A percentile compares a stretch with the other conserved stretches of the same genome.
phyloP scores from a whole-genome alignment of 2,329 filamentous ascomycete species.

The Rutstroemia sp. region DNA sequence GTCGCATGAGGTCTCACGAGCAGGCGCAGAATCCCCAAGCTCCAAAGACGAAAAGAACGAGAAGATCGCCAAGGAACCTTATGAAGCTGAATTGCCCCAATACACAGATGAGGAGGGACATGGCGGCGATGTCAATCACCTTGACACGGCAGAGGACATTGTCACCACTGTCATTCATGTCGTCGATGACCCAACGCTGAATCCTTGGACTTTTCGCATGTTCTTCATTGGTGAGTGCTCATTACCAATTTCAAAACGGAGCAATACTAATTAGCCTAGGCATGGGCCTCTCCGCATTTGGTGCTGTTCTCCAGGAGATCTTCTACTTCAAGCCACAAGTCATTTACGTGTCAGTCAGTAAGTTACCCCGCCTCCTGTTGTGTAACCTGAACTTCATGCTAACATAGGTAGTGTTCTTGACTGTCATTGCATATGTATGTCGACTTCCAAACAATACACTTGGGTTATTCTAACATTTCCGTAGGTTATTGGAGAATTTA shows the following conservation, averaged over 20 bases:
- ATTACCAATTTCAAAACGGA: not conserved
- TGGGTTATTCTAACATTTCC: slow-evolving; percentile 26
- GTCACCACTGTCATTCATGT: slow-evolving; percentile 11
- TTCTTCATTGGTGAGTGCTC: slow-evolving; percentile 30
- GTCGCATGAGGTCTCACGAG: not conserved
- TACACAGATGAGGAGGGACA: slow-evolving; percentile 1
- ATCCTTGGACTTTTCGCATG: slow-evolving; percentile 33
- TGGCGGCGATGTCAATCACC: slow-evolving; percentile 2
- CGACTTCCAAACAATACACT: too few relatives aligned
- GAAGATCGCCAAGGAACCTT: not conserved
- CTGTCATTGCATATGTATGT: slow-evolving; percentile 36
- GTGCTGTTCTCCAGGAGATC: slow-evolving; percentile 36
- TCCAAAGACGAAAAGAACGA: not conserved
- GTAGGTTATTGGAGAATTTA: slow-evolving; percentile 31
- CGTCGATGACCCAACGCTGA: slow-evolving; percentile 18
- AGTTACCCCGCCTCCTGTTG: not conserved
- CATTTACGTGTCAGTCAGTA: slow-evolving; percentile 34
- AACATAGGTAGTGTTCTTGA: slow-evolving; percentile 32
- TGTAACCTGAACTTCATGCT: not conserved
- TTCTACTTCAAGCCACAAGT: slow-evolving; percentile 42
- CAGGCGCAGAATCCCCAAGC: not conserved
- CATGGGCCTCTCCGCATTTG: slow-evolving; percentile 31
- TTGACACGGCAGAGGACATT: slow-evolving; percentile 9
- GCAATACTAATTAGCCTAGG: slow-evolving; percentile 16
- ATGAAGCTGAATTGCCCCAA: not conserved